These are phyloP conservation scores for Cladophialophora bantiana DNA, from an alignment of 2,329 filamentous ascomycete genomes.

Conservation along the genomic window DNA sequence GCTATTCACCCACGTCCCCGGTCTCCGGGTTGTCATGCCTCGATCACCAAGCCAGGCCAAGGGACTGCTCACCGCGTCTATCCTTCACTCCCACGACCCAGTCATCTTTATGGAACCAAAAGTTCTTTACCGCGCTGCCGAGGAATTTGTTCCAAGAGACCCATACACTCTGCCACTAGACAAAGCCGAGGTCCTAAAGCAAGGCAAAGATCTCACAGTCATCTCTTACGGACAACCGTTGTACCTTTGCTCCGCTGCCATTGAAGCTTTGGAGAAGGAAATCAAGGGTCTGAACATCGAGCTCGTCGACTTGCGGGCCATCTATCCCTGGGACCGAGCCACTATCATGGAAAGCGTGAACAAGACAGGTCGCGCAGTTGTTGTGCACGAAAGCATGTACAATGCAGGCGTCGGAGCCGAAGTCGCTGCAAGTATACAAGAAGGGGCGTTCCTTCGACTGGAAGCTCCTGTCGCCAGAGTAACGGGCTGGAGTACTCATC, in stretches of 20 bases:
- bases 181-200: slow-evolving; percentile 83
- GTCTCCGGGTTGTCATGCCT: slow-evolving; percentile 83
- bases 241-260: slow-evolving; percentile 80
- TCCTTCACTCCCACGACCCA: slow-evolving; percentile 79
- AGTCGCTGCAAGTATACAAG: slow-evolving; percentile 86
- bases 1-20: slow-evolving; percentile 87
- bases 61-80: slow-evolving; percentile 77
- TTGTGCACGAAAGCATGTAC: slow-evolving; percentile 92
- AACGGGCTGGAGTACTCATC: slow-evolving; percentile 88
- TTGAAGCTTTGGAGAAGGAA: slow-evolving; percentile 76
- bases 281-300: slow-evolving; percentile 75
- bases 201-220: slow-evolving; percentile 80
- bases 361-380: slow-evolving; percentile 84
- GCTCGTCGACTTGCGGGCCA: slow-evolving; percentile 83
- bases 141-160: slow-evolving; percentile 85
- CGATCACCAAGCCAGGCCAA: slow-evolving; percentile 88
- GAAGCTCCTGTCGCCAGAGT: slow-evolving; percentile 87
- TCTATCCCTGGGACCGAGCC: slow-evolving; percentile 90
- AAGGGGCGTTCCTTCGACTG: slow-evolving; percentile 80
- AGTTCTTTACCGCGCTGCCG: slow-evolving; percentile 86
- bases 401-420: slow-evolving; percentile 90
- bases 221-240: slow-evolving; percentile 89
- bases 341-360: slow-evolving; percentile 81
- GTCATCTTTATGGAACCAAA: slow-evolving; percentile 95
- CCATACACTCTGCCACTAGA: slow-evolving; percentile 83